These are phyloP conservation scores for Tylopilus sp. DNA, from an alignment of 768 basidiomycete genomes.

Conservation along the genomic window DNA sequence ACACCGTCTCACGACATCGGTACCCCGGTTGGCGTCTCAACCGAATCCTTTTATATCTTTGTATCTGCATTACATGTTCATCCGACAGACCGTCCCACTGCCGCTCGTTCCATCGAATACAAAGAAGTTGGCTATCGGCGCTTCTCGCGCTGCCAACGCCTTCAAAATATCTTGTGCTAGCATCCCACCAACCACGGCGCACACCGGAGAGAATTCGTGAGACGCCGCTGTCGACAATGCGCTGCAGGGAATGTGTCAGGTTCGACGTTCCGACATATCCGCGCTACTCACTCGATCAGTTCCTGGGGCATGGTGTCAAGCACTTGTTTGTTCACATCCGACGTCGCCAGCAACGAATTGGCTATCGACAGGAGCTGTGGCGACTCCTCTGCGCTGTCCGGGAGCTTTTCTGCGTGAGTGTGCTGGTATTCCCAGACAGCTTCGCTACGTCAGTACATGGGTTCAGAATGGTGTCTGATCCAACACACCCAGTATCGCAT, in stretches of 20 bases:
- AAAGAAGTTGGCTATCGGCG: conserved; percentile 91
- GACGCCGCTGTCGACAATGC: conserved; percentile 63
- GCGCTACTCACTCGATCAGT: conserved; percentile 52
- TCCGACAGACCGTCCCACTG: conserved; percentile 61
- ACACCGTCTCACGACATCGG: conserved; percentile 16
- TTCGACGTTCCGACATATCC: not conserved
- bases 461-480: not conserved
- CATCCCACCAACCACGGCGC: conserved; percentile 93
- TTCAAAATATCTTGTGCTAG: conserved; percentile 94
- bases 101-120: conserved; percentile 84
- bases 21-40: not conserved
- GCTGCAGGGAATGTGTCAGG: conserved; percentile 40
- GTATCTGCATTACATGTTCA: conserved; percentile 39
- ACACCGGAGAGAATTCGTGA: conserved; percentile 89
- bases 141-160: conserved; percentile 83
- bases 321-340: conserved; percentile 70
- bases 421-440: conserved; percentile 84
- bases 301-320: conserved; percentile 54
- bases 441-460: conserved; percentile 32
- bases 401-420: conserved; percentile 52
- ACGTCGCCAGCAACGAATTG: conserved; percentile 54
- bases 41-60: not conserved
- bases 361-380: conserved; percentile 63
- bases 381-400: conserved; percentile 44
- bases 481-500: conserved; percentile 65